These are phyloP conservation scores for Debaryomycetaceae sp. DNA, from an alignment of 1,139 yeast species.

Conservation along the genomic window DNA sequence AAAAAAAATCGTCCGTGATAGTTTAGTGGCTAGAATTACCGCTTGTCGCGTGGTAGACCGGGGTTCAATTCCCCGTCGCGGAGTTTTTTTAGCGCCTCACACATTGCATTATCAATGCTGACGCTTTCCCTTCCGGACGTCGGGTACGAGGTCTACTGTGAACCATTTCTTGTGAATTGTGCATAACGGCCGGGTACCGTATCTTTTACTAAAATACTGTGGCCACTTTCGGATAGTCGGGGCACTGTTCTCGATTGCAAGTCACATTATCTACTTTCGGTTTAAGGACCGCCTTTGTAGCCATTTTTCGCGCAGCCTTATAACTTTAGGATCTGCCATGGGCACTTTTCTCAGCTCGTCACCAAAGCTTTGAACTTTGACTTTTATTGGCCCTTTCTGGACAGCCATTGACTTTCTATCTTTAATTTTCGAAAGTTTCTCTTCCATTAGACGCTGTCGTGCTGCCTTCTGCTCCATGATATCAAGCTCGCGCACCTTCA, in stretches of 20 bases:
- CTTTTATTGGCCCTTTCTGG: slow-evolving; percentile 49
- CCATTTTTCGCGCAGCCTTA: slow-evolving; percentile 46
- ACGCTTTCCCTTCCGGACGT: no score
- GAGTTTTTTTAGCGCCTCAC: no score
- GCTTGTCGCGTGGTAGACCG: slow-evolving; percentile 55
- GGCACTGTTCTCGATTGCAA: neutral
- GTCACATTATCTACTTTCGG: slow-evolving; percentile 14
- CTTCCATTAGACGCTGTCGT: slow-evolving; percentile 21
- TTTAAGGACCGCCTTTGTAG: slow-evolving; percentile 43
- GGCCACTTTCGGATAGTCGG: neutral
- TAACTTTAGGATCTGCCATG: slow-evolving; percentile 28
- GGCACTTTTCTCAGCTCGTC: slow-evolving; percentile 30
- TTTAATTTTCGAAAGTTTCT: slow-evolving; percentile 32
- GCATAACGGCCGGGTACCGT: neutral
- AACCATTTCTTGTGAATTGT: no score
- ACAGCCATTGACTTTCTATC: slow-evolving; percentile 23
- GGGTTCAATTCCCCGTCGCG: slow-evolving; percentile 67
- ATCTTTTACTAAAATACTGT: neutral
- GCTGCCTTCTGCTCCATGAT: slow-evolving; percentile 15
- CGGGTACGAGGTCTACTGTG: no score
- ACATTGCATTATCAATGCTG: no score
- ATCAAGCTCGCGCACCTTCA: slow-evolving; percentile 25
- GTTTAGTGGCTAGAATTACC: slow-evolving; percentile 39
- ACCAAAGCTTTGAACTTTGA: slow-evolving; percentile 26
- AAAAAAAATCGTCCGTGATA: slow-evolving; percentile 24